Evolutionary conservation across 345 rosid genomes (phyloP).

Genomic region (Erysimum cheiranthoides): DNA sequence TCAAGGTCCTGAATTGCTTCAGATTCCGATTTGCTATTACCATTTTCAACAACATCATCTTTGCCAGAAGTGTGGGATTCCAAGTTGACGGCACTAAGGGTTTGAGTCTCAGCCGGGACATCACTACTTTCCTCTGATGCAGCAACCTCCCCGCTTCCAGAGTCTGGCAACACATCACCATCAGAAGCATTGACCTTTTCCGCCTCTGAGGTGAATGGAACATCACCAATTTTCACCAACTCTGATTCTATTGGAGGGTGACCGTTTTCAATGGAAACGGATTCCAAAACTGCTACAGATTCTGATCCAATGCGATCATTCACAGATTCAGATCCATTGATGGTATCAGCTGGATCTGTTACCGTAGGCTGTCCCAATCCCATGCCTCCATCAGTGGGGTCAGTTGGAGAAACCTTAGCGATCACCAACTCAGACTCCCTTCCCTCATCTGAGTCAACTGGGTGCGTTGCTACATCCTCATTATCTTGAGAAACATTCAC

Average conservation of each 20-base stretch:
- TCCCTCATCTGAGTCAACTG: constrained; percentile 37
- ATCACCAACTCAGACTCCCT: constrained; percentile 27
- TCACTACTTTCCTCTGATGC: constrained; percentile 33
- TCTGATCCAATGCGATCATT: constrained; percentile 30
- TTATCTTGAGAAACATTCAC: constrained; percentile 31
- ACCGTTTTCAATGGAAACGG: constrained; percentile 38
- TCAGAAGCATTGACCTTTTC: constrained; percentile 35
- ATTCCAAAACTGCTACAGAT: constrained; percentile 27
- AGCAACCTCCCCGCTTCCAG: constrained; percentile 24
- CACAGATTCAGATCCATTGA: constrained; percentile 40
- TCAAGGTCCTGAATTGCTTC: constrained; percentile 33
- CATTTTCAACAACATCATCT: constrained; percentile 37
- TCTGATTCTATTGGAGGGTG: constrained; percentile 31
- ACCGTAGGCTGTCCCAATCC: constrained; percentile 30
- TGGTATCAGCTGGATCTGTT: constrained; percentile 28
- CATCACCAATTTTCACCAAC: constrained; percentile 29
- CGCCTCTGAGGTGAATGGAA: constrained; percentile 12
- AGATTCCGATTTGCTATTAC: constrained; percentile 27
- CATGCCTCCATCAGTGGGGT: constrained; percentile 18
- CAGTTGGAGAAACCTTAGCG: constrained; percentile 33
- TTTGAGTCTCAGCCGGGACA: constrained; percentile 27
- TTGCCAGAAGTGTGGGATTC: constrained; percentile 29
- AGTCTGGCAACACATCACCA: constrained; percentile 37
- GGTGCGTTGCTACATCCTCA: constrained; percentile 22
- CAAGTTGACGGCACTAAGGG: constrained; percentile 18